Evolutionary conservation across 164 flowering plant species (phyloP).

Genomic region (Liriodendron chinense): DNA sequence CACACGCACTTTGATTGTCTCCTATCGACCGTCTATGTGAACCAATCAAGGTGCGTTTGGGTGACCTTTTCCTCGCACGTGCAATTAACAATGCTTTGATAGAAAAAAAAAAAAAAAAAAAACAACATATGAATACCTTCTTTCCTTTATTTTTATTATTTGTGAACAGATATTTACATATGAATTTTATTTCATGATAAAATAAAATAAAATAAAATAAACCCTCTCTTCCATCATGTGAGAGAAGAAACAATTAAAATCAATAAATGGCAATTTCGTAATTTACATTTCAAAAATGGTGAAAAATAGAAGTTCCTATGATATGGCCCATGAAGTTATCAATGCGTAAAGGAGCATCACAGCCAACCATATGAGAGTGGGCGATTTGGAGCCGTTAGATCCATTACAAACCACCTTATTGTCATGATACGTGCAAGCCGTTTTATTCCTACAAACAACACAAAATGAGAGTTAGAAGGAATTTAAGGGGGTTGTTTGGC

Average conservation of each 20-base stretch:
- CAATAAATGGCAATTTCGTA: background rate
- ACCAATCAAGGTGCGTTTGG: too few species aligned
- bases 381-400: slow-evolving; percentile 28
- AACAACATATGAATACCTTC: background rate
- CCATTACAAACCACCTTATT: slow-evolving; percentile 61
- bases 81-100: background rate
- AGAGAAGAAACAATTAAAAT: background rate
- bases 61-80: background rate
- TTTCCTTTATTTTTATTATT: background rate
- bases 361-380: slow-evolving; percentile 32
- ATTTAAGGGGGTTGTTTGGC: background rate
- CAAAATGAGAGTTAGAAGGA: background rate
- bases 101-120: background rate
- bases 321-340: slow-evolving; percentile 18
- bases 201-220: background rate
- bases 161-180: background rate
- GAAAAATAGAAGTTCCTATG: slow-evolving; percentile 3
- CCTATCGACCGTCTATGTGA: too few species aligned
- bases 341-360: slow-evolving; percentile 16
- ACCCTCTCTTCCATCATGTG: background rate
- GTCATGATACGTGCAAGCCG: slow-evolving; percentile 71
- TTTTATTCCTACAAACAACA: slow-evolving; percentile 44
- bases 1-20: too few species aligned
- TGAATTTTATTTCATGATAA: background rate
- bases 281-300: background rate